These are phyloP conservation scores for Arctostaphylos glauca DNA, from an alignment of 148 eudicot genomes.

Conservation along the genomic window DNA sequence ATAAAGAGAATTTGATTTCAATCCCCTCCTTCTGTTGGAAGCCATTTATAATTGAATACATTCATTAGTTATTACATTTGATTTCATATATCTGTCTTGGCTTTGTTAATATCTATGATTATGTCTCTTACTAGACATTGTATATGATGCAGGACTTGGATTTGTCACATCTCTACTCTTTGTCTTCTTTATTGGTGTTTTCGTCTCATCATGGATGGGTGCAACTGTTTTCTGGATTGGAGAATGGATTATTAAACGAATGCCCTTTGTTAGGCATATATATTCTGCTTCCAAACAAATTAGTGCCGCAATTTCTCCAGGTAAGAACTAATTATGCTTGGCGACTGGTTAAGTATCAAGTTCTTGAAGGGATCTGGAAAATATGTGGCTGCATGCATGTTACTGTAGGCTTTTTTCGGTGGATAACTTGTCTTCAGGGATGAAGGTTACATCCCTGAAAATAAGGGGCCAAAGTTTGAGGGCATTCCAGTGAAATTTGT, in stretches of 20 bases:
- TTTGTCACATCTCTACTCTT: constrained; percentile 77
- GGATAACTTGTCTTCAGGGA: neutral
- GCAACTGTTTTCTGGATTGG: constrained; percentile 89
- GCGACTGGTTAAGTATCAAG: neutral
- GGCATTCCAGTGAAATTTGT: neutral
- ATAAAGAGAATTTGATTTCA: too few species aligned
- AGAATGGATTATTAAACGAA: constrained; percentile 77
- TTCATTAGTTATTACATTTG: neutral
- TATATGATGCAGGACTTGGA: constrained; percentile 75
- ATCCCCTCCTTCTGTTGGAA: too few species aligned
- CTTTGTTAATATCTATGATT: neutral
- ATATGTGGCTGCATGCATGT: neutral
- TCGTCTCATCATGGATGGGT: constrained; percentile 92
- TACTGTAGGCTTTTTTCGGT: neutral
- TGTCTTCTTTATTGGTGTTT: constrained; percentile 85
- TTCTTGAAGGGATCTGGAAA: neutral
- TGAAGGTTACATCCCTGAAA: neutral
- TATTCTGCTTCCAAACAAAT: constrained; percentile 95
- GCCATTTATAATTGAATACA: neutral
- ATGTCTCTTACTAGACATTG: neutral
- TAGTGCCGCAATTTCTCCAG: constrained; percentile 90
- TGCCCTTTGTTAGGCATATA: constrained; percentile 83
- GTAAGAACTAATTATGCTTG: constrained; percentile 31
- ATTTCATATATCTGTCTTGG: neutral
- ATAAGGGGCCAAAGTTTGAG: neutral